Base-by-base conservation (phyloP, 306 rosid genomes). In the Trifolium subterraneum region DNA sequence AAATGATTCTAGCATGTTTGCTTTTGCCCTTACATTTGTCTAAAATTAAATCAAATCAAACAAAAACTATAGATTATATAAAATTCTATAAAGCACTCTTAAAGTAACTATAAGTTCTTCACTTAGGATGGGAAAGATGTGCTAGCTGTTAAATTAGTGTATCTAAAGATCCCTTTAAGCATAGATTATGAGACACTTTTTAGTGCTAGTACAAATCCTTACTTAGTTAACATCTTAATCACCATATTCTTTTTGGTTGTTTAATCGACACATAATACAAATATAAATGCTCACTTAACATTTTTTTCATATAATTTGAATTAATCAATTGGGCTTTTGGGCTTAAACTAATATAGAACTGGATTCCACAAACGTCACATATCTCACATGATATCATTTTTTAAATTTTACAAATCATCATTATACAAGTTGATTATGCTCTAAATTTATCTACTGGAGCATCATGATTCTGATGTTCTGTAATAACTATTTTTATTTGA, bases 281-380 rank as follows among this genome's bases (percentile, higher is more conserved):
- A 13, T 19, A 35, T 68, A 41, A 70, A 62, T 77, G 61, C 71
- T 65, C 58, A 29, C 71, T 77, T 25, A 6, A 59, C 7, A 36
- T 19, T 20, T 65, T 45, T 68, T 64, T 56, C 9, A 44, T 66
- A 7, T 78, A 38, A 45, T 79, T 69, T 10, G 7, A 33, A 65
- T 66, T 64, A 65, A 75, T 79, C 68, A 72, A 71, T 63, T 52
- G 71, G 33, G 23, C 35, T 31, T 74, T 58, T 63, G 35, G 76
- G 68, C 78, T 74, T 72, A 61, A 42, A 52, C 68, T 14, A 61
- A 4, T 25, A 60, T 52, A 69, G 84, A 81, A 83, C 82, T 81
- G 50, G 87, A 82, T 88, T 77, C 84, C 72, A 72, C 8, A 77
- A 64, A 50, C 75, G 75, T 76, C 41, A 63, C 73, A 71, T 78